A percentile compares a stretch with the other conserved stretches of the same genome.
Conservation (phyloP, 108 stramenopile genomes). For the Nannochloropsis granulata region DNA sequence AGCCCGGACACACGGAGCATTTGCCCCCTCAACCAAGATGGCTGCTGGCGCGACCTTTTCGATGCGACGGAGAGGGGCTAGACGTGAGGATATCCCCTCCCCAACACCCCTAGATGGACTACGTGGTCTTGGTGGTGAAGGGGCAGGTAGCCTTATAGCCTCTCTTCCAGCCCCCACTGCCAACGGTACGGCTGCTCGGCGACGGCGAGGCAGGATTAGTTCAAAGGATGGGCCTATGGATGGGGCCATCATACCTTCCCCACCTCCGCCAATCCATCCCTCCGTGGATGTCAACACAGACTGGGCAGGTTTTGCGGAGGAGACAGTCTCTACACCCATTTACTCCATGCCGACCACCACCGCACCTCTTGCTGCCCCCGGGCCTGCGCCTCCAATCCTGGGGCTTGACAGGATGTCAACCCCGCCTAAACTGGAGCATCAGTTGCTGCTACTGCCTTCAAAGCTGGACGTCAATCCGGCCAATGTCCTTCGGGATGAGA, state of each 20-base stretch:
- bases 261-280: neutral
- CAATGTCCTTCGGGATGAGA: neutral
- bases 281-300: neutral
- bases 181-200: neutral
- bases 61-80: neutral
- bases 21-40: neutral
- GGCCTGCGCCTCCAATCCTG: no score
- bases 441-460: neutral
- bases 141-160: no score
- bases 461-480: neutral
- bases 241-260: neutral
- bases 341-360: neutral
- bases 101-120: neutral
- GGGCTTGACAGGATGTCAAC: neutral
- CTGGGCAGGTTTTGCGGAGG: neutral
- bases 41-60: neutral
- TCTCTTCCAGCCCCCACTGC: neutral
- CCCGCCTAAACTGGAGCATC: neutral
- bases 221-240: neutral
- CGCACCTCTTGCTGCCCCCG: neutral
- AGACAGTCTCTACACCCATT: neutral
- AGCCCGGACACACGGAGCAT: neutral
- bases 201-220: neutral
- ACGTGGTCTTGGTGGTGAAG: neutral
- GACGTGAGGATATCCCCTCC: neutral